A percentile compares a stretch with the other conserved stretches of the same genome.
Conservation (phyloP, 2,329 filamentous ascomycete genomes). For the Calonectria honghensis region DNA sequence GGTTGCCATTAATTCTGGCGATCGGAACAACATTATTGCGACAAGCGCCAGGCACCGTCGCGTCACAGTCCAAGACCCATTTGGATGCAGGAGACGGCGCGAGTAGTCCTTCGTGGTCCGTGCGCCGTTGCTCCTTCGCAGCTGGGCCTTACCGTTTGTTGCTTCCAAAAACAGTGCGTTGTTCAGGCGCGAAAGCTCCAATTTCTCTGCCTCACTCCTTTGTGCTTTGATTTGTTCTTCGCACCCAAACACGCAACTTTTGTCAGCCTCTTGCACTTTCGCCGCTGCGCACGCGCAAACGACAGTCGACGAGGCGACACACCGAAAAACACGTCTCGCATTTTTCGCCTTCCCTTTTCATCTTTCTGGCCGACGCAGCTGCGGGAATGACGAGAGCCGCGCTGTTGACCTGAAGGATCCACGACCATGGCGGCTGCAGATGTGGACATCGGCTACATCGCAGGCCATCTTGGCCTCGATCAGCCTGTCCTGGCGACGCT, state of each 20-base stretch:
- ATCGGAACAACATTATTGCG: slow-evolving; percentile 50
- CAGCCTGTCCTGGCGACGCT: slow-evolving; percentile 77
- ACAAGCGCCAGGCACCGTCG: slow-evolving; percentile 23
- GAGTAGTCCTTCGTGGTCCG: slow-evolving; percentile 39
- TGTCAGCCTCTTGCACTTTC: slow-evolving; percentile 16
- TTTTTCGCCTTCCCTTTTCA: slow-evolving; percentile 2
- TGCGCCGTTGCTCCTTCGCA: slow-evolving; percentile 49
- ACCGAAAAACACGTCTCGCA: slow-evolving; percentile 21
- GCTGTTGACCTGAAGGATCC: slow-evolving; percentile 51
- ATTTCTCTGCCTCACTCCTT: slow-evolving; percentile 48
- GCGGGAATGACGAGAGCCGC: slow-evolving; percentile 54
- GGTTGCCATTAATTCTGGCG: neutral
- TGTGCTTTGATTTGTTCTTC: slow-evolving; percentile 32
- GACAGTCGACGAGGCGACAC: slow-evolving; percentile 19
- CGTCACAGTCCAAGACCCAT: slow-evolving; percentile 11
- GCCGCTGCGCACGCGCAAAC: slow-evolving; percentile 28
- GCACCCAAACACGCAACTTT: slow-evolving; percentile 29
- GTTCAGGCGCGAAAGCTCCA: slow-evolving; percentile 53
- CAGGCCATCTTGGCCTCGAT: slow-evolving; percentile 81
- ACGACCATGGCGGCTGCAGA: slow-evolving; percentile 65
- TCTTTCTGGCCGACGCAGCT: slow-evolving; percentile 41
- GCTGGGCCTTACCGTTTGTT: slow-evolving; percentile 47
- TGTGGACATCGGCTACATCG: slow-evolving; percentile 83
- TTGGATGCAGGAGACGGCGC: neutral
- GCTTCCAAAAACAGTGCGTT: slow-evolving; percentile 46